These are phyloP conservation scores for Clitoria ternatea DNA, from an alignment of 306 rosid species.

Conservation along the genomic window DNA sequence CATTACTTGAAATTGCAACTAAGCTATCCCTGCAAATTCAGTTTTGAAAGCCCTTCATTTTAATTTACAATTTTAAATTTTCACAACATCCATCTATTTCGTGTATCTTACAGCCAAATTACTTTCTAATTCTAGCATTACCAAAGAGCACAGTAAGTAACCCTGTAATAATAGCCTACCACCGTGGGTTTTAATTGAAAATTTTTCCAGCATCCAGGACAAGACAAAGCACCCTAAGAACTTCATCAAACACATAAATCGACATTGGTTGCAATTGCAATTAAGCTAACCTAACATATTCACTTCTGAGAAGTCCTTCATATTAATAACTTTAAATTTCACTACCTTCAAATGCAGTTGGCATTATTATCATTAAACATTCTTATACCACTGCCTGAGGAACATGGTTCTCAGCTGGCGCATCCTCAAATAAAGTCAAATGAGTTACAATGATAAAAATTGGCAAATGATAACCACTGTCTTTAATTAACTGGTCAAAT, in stretches of 20 bases:
- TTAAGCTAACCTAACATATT: background rate
- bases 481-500: too few species aligned
- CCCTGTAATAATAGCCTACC: background rate
- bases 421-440: background rate
- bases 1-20: background rate
- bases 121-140: background rate
- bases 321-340: background rate
- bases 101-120: background rate
- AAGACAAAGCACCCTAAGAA: background rate
- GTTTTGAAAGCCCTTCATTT: background rate
- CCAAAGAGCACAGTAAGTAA: background rate
- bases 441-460: background rate
- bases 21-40: background rate
- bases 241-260: background rate
- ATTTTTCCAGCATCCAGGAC: background rate
- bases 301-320: background rate
- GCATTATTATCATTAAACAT: background rate
- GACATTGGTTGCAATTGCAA: background rate
- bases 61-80: background rate
- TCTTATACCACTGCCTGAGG: background rate
- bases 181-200: background rate
- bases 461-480: too few species aligned
- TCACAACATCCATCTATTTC: too few species aligned
- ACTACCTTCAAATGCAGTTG: background rate
- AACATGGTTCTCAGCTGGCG: conserved; percentile 7